These are phyloP conservation scores for Nicotiana tabacum DNA, from an alignment of 257 asterid species.

Conservation along the genomic window DNA sequence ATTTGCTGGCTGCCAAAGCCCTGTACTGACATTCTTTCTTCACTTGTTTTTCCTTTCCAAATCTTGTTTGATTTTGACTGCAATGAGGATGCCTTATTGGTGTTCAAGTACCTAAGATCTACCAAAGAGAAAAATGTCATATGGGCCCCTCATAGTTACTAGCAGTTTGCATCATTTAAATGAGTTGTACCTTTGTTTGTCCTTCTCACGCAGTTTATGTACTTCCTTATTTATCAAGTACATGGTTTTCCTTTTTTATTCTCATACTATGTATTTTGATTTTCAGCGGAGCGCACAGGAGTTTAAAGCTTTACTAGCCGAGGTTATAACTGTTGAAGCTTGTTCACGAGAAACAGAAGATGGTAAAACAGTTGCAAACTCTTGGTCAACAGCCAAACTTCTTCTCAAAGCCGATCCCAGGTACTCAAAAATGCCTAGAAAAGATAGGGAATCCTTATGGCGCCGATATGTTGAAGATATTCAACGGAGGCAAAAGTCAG, in stretches of 20 bases:
- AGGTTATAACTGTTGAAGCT: slow-evolving; percentile 55
- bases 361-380: slow-evolving; percentile 63
- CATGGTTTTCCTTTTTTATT: not conserved
- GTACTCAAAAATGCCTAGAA: slow-evolving; percentile 76
- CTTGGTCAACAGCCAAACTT: slow-evolving; percentile 92
- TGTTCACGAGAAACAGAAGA: slow-evolving; percentile 65
- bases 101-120: not conserved
- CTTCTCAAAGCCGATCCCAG: slow-evolving; percentile 65
- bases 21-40: not conserved
- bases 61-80: not conserved
- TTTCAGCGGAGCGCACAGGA: slow-evolving; percentile 61
- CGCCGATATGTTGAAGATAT: slow-evolving; percentile 74
- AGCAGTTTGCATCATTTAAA: not conserved
- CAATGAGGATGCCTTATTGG: not conserved
- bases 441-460: slow-evolving; percentile 87
- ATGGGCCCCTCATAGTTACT: not conserved
- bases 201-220: not conserved
- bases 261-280: slow-evolving; percentile 1
- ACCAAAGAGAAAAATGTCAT: not conserved
- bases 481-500: slow-evolving; percentile 50
- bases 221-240: not conserved
- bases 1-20: not conserved
- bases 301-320: slow-evolving; percentile 54
- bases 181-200: not conserved
- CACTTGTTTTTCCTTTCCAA: not conserved